These are phyloP conservation scores for Wickerhamomyces sp. DNA, from an alignment of 1,139 yeast species.

Conservation along the genomic window DNA sequence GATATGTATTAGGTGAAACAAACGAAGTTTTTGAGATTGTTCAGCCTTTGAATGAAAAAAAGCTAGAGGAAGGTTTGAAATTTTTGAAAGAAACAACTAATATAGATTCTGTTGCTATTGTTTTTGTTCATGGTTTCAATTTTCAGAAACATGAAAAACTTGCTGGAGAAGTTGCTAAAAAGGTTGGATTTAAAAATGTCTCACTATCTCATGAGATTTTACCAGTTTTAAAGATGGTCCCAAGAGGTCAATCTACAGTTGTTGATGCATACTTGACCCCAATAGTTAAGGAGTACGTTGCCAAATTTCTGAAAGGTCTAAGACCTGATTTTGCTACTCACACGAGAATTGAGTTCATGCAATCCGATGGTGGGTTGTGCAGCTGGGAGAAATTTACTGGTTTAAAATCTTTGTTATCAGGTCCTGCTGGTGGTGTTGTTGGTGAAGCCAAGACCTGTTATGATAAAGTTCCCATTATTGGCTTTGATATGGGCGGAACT, in stretches of 20 bases:
- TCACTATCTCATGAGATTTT: conserved; percentile 61
- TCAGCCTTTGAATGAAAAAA: conserved; percentile 34
- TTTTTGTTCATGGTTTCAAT: conserved; percentile 65
- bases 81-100: conserved; percentile 43
- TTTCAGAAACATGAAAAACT: conserved; percentile 58
- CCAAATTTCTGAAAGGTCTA: conserved; percentile 36
- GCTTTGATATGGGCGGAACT: conserved; percentile 63
- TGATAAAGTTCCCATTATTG: conserved; percentile 43
- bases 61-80: conserved; percentile 27
- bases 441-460: conserved; percentile 50
- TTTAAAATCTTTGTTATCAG: conserved; percentile 47
- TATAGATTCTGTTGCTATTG: conserved; percentile 59
- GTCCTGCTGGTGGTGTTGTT: conserved; percentile 62
- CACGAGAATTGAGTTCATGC: conserved; percentile 46
- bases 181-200: conserved; percentile 54
- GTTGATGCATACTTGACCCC: conserved; percentile 81
- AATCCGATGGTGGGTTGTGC: conserved; percentile 56
- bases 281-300: conserved; percentile 55
- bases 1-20: conserved; percentile 42
- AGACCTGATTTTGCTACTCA: conserved; percentile 52
- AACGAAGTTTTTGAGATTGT: conserved; percentile 42
- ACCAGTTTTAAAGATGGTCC: conserved; percentile 67
- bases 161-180: conserved; percentile 53
- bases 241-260: conserved; percentile 67
- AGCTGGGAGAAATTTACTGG: conserved; percentile 41